Base-by-base conservation (phyloP, 306 rosid species). In the Vigna nakashimae region DNA sequence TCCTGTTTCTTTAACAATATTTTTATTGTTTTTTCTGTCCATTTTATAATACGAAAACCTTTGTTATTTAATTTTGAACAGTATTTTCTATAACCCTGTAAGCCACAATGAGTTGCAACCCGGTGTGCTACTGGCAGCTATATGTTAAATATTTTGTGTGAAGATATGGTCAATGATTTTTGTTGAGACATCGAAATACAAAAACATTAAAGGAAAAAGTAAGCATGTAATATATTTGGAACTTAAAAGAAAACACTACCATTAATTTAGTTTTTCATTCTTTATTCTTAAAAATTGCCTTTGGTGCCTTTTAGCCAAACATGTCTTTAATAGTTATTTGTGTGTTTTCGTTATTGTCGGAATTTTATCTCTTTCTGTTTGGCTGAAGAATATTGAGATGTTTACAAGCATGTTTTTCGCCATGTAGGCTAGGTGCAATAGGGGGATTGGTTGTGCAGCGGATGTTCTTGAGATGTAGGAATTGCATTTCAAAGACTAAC, bases 401-500 rank as follows among this genome's bases (percentile, higher is more conserved):
- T 77, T 66, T 38, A 65, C 69, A 13, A 65, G 69, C 56, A 14
- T 65, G 16, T 57, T 74, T 84, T 72, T 55, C 50, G 43, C 63
- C 56, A 12, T 76, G 82, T 67, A 80, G 84, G 82, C 63, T 80
- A 70, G 87, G 84, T 77, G 66, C 82, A 76, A 20, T 55, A 57
- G 76, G 75, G 84, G 82, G 65, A 76, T 82, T 76, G 79, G 65
- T 82, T 70, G 48, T 64, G 79, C 85, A 55, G 79, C 82, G 53
- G 85, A 69, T 80, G 66, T 75, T 70, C 79, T 72, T 75, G 62
- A 43, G 79, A 84, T 80, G 76, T 84, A 51, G 79, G 74, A 80
- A 70, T 70, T 80, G 71, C 84, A 40, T 51, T 75, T 46, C 84
- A 70, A 65, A 40, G 79, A 71, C 49, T 75, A 76, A 56, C 38